Base-by-base conservation (phyloP, 1,284 basidiomycete species). In the Coniferiporia weirii region DNA sequence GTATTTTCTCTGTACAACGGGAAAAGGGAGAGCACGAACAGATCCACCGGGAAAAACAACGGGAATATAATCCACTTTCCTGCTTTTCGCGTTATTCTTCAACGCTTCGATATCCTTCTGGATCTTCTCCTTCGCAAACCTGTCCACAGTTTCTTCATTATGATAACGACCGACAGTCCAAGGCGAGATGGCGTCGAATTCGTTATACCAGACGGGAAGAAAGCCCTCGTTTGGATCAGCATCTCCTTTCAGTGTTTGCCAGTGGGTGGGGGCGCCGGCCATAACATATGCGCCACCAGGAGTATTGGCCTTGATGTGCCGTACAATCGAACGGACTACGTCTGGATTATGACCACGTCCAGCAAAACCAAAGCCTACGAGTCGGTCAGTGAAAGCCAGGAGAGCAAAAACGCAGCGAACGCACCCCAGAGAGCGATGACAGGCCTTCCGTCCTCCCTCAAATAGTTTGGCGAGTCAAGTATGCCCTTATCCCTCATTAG, bases 1-100 rank as follows among this genome's bases (percentile, higher is more conserved):
- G 27, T 32, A 27, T 3, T 46, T 9, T 9, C 52, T 43, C 36
- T 22, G 40, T 44, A 43, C 27, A 59, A 40, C 36, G 19, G 20
- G 51, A 40, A 22, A 27, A 8, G n/a, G 35, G 10, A 27, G 40
- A 53, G 51, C 56, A 78, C 85, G 67, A 63, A 89, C 88, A 61
- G 87, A 89, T 51, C 83, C 83, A 8, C 89, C 89, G 52, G 89
- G 89, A 57, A 85, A 77, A 12, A 90, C 78, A 15, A 89, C 85
- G 1, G 87, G 87, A 38, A 91, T 79, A 66, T 89, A 91, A 67
- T 88, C 86, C 15, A 89, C 74, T 68, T 79, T 83, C 65, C 76
- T 74, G 56, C 73, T 74, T 7, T 70, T 69, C 52, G 76, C 72
- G 66, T 45, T 71, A 73, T 62, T 78, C 64, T 72, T 79, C 43